Evolutionary conservation across 495 filamentous ascomycete species (phyloP), one percentile per base, ranked within the genome.

Genomic region (Aspergillus incahuasiensis): DNA sequence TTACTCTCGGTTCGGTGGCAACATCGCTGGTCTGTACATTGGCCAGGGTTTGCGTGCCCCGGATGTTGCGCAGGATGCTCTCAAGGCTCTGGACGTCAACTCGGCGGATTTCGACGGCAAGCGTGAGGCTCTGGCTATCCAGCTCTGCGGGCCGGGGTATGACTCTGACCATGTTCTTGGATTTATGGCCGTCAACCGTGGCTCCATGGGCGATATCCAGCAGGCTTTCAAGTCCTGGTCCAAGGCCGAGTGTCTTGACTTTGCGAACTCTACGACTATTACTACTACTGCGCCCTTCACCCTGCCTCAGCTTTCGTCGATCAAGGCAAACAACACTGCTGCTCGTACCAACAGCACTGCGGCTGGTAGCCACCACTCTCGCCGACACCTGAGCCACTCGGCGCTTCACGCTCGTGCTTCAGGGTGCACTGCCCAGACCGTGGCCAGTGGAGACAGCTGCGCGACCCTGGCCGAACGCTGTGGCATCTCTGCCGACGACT

Each of bases 381-480:
- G 21, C 18, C 52, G 25, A 22, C 20, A 5, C 32, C 9, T 35
- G 32, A 15, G 28, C 22, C 22, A 42, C 52, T 35, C 25, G 39
- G 35, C 35, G 5, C 54, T 50, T 8, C 22, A 20, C 28, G 45
- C 46, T 40, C 46, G 38, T 13, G 39, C 42, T 7, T 35, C 12
- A 9, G 48, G 42, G n/a, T 57, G 54, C 28, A 15, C 6, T 1
- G 65, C 65, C 12, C 8, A 35, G 1, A 45, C 65, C 2, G 54
- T 64, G 51, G 71, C 68, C 12, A 48, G 44, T 1, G 71, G 69
- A 21, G 74, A 78, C 44, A 49, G 41, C 30, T 80, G 77, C 41
- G 62, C 30, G 18, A 34, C 65, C 0, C 66, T 80, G n/a, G 76
- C 71, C 3, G 38, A 52, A 7, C 61, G 64, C 43, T 80, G 78